phyloP scores from a whole-genome alignment of 164 flowering plant species.

The Piper betle region DNA sequence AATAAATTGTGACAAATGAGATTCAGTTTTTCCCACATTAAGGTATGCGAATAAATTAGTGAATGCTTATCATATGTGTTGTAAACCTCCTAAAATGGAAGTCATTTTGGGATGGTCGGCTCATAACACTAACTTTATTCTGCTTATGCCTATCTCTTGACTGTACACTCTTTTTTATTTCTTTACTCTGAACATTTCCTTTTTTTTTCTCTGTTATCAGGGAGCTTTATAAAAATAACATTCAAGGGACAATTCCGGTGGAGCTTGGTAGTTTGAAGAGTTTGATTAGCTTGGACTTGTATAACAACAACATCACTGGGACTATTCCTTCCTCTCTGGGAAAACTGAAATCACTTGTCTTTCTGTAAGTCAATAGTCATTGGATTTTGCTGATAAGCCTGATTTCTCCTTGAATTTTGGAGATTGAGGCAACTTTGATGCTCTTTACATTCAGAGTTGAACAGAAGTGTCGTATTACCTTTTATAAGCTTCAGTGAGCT shows the following conservation, averaged over 20 bases:
- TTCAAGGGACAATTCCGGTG: constrained; percentile 60
- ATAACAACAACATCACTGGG: constrained; percentile 75
- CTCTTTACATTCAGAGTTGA: neutral
- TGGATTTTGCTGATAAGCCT: neutral
- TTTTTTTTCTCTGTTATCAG: constrained; percentile 17
- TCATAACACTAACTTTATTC: too few relatives aligned
- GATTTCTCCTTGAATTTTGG: neutral
- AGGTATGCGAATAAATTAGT: too few relatives aligned
- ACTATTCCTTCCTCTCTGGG: constrained; percentile 60
- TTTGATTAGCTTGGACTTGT: constrained; percentile 75
- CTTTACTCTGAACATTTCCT: neutral
- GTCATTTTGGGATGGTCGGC: too few relatives aligned
- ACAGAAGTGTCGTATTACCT: neutral
- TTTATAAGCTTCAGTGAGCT: neutral
- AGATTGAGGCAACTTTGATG: neutral
- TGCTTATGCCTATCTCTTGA: neutral
- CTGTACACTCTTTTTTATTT: neutral
- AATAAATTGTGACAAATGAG: too few relatives aligned
- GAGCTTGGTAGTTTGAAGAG: constrained; percentile 77
- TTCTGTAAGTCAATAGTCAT: constrained; percentile 37
- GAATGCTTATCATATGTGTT: too few relatives aligned
- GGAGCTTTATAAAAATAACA: constrained; percentile 79
- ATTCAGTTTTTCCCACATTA: too few relatives aligned
- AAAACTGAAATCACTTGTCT: constrained; percentile 64
- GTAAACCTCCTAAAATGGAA: too few relatives aligned